These are phyloP conservation scores for Cercospora sp. DNA, from an alignment of 2,329 filamentous ascomycete species.

Conservation along the genomic window DNA sequence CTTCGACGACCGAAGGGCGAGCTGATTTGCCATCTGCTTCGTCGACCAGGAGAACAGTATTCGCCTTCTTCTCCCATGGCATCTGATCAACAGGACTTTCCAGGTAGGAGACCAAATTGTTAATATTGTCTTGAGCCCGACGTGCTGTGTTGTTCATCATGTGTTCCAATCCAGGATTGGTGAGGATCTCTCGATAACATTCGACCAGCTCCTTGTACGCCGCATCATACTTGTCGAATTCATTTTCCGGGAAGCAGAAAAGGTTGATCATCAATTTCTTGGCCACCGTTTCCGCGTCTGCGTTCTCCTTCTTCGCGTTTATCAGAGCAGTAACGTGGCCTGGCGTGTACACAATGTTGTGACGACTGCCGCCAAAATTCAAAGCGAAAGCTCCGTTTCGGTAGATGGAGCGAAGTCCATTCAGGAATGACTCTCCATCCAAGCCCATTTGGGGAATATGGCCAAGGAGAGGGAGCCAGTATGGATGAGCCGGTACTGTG, in stretches of 20 bases:
- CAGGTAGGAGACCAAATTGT: slow-evolving; percentile 61
- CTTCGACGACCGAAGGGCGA: slow-evolving; percentile 53
- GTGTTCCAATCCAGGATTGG: slow-evolving; percentile 50
- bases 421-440: slow-evolving; percentile 49
- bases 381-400: slow-evolving; percentile 51
- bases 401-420: slow-evolving; percentile 43
- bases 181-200: slow-evolving; percentile 48
- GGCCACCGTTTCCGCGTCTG: slow-evolving; percentile 33
- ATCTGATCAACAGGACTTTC: slow-evolving; percentile 62
- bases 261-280: slow-evolving; percentile 38
- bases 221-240: slow-evolving; percentile 42
- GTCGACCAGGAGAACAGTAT: slow-evolving; percentile 41
- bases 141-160: slow-evolving; percentile 43
- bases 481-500: slow-evolving; percentile 48
- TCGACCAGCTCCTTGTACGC: slow-evolving; percentile 39
- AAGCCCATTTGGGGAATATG: slow-evolving; percentile 55
- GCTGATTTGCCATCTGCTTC: slow-evolving; percentile 40
- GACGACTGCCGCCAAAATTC: slow-evolving; percentile 51
- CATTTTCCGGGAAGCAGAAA: slow-evolving; percentile 44
- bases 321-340: slow-evolving; percentile 49
- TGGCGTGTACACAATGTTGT: slow-evolving; percentile 54
- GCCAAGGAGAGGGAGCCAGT: slow-evolving; percentile 61
- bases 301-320: slow-evolving; percentile 39
- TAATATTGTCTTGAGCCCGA: slow-evolving; percentile 49
- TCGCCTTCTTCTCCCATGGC: slow-evolving; percentile 60